Evolutionary conservation across 441 rosid genomes (phyloP).

Genomic region (Cnidoscolus chayamansa): DNA sequence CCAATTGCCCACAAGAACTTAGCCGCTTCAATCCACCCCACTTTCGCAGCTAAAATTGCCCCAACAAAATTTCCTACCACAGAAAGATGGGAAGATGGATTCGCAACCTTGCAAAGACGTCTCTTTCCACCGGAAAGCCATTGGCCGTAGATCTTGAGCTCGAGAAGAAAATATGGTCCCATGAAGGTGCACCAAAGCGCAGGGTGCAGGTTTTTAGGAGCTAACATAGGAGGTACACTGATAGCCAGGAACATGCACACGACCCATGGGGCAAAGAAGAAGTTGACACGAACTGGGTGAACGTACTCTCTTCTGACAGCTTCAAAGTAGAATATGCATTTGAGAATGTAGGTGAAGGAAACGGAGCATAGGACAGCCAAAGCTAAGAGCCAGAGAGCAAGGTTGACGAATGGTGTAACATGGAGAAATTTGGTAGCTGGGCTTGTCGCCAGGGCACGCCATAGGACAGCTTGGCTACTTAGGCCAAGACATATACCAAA

Average conservation of each 20-base stretch:
- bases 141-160: conserved; percentile 88
- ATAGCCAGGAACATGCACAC: conserved; percentile 87
- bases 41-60: conserved; percentile 51
- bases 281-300: conserved; percentile 80
- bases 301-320: conserved; percentile 82
- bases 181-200: conserved; percentile 69
- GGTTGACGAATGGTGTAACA: conserved; percentile 57
- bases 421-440: conserved; percentile 70
- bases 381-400: conserved; percentile 62
- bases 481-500: conserved; percentile 85
- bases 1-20: conserved; percentile 90
- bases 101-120: conserved; percentile 92
- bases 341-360: conserved; percentile 63
- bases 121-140: conserved; percentile 90
- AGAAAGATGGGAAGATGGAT: conserved; percentile 85
- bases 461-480: conserved; percentile 85
- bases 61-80: conserved; percentile 90
- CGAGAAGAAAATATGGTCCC: conserved; percentile 73
- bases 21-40: conserved; percentile 22
- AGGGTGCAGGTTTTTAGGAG: conserved; percentile 53
- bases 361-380: conserved; percentile 52
- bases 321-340: conserved; percentile 81
- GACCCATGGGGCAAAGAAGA: conserved; percentile 96
- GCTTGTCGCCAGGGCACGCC: conserved; percentile 71
- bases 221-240: conserved; percentile 50